These are phyloP conservation scores for Passalora sequoiae DNA, from an alignment of 2,329 filamentous ascomycete genomes.

Conservation along the genomic window DNA sequence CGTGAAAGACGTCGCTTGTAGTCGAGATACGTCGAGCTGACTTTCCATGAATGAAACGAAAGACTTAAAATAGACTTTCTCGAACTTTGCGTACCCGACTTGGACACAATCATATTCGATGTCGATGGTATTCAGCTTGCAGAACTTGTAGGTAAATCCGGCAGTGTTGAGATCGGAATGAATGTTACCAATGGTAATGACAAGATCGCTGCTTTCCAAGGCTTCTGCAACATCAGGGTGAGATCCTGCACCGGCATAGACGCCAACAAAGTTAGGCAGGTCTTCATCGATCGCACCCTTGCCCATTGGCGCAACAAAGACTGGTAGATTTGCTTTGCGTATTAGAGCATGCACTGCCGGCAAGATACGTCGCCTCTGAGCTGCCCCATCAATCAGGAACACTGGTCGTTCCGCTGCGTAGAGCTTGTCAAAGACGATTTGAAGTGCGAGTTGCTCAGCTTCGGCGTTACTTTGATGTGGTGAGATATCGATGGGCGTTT, in stretches of 20 bases:
- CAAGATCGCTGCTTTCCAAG: constrained; percentile 65
- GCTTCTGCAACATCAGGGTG: constrained; percentile 58
- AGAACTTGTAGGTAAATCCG: constrained; percentile 75
- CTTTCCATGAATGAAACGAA: constrained; percentile 9
- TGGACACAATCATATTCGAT: constrained; percentile 70
- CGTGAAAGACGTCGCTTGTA: background rate
- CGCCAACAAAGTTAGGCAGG: constrained; percentile 68
- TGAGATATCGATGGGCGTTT: constrained; percentile 63
- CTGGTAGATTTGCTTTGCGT: constrained; percentile 67
- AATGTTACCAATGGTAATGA: constrained; percentile 64
- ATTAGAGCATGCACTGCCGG: constrained; percentile 69
- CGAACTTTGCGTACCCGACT: constrained; percentile 47
- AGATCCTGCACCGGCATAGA: constrained; percentile 77
- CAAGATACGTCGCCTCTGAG: constrained; percentile 46
- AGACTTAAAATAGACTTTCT: constrained; percentile 15
- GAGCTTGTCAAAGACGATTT: constrained; percentile 69
- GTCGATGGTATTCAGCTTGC: constrained; percentile 71
- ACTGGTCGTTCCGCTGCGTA: constrained; percentile 68
- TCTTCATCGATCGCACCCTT: constrained; percentile 78
- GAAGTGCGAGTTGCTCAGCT: constrained; percentile 76
- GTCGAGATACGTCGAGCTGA: constrained; percentile 5
- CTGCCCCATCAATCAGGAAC: constrained; percentile 67
- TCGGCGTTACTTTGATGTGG: constrained; percentile 62
- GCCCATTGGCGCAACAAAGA: constrained; percentile 86
- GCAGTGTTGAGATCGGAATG: constrained; percentile 78